phyloP scores from a whole-genome alignment of 495 filamentous ascomycete species.

The Trichoderma gamsii region DNA sequence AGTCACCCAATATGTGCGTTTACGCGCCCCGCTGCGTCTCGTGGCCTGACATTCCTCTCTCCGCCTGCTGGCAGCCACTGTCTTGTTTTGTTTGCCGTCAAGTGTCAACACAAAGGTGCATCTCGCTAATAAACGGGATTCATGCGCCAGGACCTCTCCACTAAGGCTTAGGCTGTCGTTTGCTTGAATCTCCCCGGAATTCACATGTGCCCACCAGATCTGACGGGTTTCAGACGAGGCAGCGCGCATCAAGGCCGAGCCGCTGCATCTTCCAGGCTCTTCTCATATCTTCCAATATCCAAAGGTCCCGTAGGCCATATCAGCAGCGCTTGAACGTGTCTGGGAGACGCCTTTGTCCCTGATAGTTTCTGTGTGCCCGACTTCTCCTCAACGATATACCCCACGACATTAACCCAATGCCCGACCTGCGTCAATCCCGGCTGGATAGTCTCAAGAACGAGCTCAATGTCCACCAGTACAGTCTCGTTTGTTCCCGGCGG shows the following conservation, averaged over 20 bases:
- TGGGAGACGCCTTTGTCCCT: conserved; percentile 21
- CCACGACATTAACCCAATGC: conserved; percentile 88
- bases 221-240: neutral
- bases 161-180: neutral
- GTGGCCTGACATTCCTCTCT: neutral
- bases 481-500: conserved; percentile 39
- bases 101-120: neutral
- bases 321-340: conserved; percentile 57
- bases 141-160: neutral
- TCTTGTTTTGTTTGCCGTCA: neutral
- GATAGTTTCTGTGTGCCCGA: conserved; percentile 14
- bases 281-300: conserved; percentile 59
- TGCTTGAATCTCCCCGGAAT: neutral
- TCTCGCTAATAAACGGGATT: neutral
- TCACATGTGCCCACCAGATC: neutral
- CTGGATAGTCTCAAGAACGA: conserved; percentile 59
- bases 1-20: neutral
- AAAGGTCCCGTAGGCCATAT: conserved; percentile 61
- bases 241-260: neutral
- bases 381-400: conserved; percentile 55
- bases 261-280: conserved; percentile 22
- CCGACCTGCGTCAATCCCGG: conserved; percentile 62
- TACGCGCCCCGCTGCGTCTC: neutral
- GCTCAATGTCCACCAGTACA: conserved; percentile 62
- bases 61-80: neutral